Evolutionary conservation across 441 rosid species (phyloP), one percentile per base, ranked within the genome.

Genomic region (Lepidium campestre): DNA sequence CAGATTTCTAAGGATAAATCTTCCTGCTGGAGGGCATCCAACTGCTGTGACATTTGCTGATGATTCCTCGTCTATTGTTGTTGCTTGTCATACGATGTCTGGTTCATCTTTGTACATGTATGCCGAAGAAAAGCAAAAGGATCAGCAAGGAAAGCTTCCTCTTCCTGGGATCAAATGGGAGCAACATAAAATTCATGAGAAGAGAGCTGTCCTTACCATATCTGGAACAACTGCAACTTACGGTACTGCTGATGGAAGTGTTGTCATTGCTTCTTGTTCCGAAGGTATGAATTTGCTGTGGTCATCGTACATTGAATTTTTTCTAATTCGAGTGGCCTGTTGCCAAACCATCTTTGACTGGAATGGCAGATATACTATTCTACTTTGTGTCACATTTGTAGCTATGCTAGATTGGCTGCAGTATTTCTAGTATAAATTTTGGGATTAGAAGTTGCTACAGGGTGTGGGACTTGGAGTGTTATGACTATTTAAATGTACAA

Each of bases 1-100:
- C 77, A 95, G 98, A 75, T 88, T 95, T 74, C 73, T 88, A 59
- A 80, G 91, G 77, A 87, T 95, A 61, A 87, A 80, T 78, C 66
- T 95, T 75, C 96, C 91, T 13, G 85, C 93, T 64, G 98, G 99
- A 68, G 91, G 95, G 63, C 91, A 86, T 75, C 98, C 96, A 11
- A 73, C 79, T 14, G 99, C 91, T 37, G 84, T 90, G 50, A 64
- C 87, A 13, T 92, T 88, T 78, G 71, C 83, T 55, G 99, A 86
- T 55, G 89, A 87, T 80, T 83, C 87, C 41, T 85, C 96, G 56
- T 92, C 95, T 18, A 57, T 95, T 19, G 87, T 90, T 44, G 91
- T 90, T 72, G 90, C 98, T 52, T 88, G 90, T 56, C 75, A 85
- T 42, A 57, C 70, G 35, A 55, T 88, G 57, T 62, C 85, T 31